Percentiles rank a stretch among this genome's conserved stretches.
These are phyloP conservation scores for Phycomyces nitens DNA, from an alignment of 192 early-diverging fungal genomes.

Conservation along the genomic window DNA sequence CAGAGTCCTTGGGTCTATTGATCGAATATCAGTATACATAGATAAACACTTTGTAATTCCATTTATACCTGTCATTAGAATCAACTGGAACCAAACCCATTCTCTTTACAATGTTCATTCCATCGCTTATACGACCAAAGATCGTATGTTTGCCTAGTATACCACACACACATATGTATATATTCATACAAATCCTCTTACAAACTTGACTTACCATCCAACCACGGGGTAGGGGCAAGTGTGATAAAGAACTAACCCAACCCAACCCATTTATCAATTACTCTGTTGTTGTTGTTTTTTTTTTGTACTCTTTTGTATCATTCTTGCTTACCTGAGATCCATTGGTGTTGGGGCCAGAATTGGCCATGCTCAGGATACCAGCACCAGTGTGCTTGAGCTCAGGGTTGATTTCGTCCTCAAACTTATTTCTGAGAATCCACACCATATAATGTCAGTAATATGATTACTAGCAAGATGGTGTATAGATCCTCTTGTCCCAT, in stretches of 20 bases:
- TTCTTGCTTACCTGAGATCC: slow-evolving; percentile 50
- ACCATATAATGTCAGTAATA: too few relatives aligned
- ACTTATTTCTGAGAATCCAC: slow-evolving; percentile 55
- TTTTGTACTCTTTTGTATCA: background rate
- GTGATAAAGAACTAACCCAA: slow-evolving; percentile 81
- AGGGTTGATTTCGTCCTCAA: slow-evolving; percentile 79
- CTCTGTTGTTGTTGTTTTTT: background rate
- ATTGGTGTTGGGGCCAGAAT: slow-evolving; percentile 66
- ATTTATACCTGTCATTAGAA: slow-evolving; percentile 44
- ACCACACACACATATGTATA: background rate
- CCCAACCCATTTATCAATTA: background rate
- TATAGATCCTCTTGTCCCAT: background rate
- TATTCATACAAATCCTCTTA: too few relatives aligned
- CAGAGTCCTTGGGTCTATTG: slow-evolving; percentile 18
- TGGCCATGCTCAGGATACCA: slow-evolving; percentile 89
- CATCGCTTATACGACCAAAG: slow-evolving; percentile 79
- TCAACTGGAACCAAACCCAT: slow-evolving; percentile 69
- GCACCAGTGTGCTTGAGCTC: slow-evolving; percentile 82
- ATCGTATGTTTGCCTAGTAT: slow-evolving; percentile 83
- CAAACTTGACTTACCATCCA: slow-evolving; percentile 76
- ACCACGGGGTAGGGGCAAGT: slow-evolving; percentile 85
- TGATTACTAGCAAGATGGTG: too few relatives aligned
- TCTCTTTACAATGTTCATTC: slow-evolving; percentile 79
- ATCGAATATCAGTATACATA: background rate
- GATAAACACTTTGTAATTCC: background rate